Percentiles rank a stretch among this genome's conserved stretches.
These are phyloP conservation scores for Cladosporium sp. DNA, from an alignment of 2,329 filamentous ascomycete species.

Conservation along the genomic window DNA sequence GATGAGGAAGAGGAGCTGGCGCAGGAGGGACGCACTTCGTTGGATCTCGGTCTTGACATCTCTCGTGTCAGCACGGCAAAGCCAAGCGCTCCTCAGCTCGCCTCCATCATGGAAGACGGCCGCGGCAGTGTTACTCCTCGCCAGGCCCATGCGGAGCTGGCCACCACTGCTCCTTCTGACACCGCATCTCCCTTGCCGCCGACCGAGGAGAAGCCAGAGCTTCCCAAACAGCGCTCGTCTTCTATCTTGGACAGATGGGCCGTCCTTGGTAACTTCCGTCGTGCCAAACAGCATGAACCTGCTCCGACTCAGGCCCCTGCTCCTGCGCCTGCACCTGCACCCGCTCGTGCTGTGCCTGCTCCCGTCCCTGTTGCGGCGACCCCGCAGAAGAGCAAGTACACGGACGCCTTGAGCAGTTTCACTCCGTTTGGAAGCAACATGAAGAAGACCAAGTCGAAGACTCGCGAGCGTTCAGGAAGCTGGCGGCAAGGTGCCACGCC, in stretches of 20 bases:
- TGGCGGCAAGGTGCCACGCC: slow-evolving; percentile 27
- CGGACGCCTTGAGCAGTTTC: slow-evolving; percentile 27
- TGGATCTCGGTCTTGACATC: slow-evolving; percentile 38
- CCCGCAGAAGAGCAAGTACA: slow-evolving; percentile 29
- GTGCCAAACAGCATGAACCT: slow-evolving; percentile 49
- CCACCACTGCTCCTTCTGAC: slow-evolving; percentile 41
- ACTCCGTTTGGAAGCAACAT: slow-evolving; percentile 26
- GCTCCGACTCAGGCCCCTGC: slow-evolving; percentile 31
- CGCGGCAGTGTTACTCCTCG: slow-evolving; percentile 45
- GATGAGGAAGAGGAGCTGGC: slow-evolving; percentile 80
- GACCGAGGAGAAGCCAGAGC: slow-evolving; percentile 34
- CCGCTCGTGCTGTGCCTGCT: slow-evolving; percentile 18
- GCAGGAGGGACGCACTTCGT: slow-evolving; percentile 47
- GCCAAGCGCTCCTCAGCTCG: slow-evolving; percentile 53
- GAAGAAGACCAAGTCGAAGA: slow-evolving; percentile 27
- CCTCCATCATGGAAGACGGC: slow-evolving; percentile 41
- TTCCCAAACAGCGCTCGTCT: slow-evolving; percentile 51
- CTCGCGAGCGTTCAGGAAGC: slow-evolving; percentile 26
- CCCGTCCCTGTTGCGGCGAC: slow-evolving; percentile 38
- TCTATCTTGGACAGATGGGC: slow-evolving; percentile 77
- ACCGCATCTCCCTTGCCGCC: slow-evolving; percentile 23
- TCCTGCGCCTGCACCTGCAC: slow-evolving; percentile 32
- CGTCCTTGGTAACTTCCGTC: slow-evolving; percentile 74
- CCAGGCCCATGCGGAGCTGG: slow-evolving; percentile 48
- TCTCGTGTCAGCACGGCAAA: slow-evolving; percentile 34